Percentiles rank a stretch among this genome's conserved stretches.
phyloP scores from a whole-genome alignment of 345 rosid species.

The Turnera subulata region DNA sequence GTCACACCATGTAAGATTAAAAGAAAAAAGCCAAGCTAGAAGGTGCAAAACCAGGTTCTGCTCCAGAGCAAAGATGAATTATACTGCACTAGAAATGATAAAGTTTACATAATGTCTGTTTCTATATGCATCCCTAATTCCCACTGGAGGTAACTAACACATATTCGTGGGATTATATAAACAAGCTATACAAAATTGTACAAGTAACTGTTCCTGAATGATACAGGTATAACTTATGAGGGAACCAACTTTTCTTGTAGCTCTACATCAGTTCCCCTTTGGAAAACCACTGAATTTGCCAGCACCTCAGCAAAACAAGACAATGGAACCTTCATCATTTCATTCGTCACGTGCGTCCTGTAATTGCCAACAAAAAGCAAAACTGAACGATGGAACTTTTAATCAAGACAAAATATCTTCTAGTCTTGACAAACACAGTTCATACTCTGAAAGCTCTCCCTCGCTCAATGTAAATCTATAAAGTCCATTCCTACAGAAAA shows the following conservation, averaged over 20 bases:
- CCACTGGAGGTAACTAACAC: not conserved
- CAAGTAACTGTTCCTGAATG: not conserved
- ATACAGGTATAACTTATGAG: not conserved
- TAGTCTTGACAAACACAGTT: not conserved
- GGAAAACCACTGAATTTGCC: not conserved
- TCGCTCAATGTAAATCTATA: no score
- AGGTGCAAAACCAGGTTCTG: not conserved
- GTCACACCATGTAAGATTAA: not conserved
- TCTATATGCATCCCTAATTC: not conserved
- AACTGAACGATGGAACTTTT: not conserved
- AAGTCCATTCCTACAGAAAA: no score
- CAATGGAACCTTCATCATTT: not conserved
- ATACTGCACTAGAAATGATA: not conserved
- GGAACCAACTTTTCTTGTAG: not conserved
- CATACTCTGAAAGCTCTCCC: not conserved
- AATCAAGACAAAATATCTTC: not conserved
- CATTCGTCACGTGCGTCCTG: slow-evolving; percentile 7
- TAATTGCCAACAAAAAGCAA: not conserved
- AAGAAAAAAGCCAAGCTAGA: not conserved
- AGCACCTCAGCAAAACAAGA: not conserved
- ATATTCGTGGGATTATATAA: not conserved
- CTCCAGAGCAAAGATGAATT: not conserved
- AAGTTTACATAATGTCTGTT: not conserved
- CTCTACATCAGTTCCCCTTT: not conserved
- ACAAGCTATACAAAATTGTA: not conserved